Conservation (phyloP, 768 basidiomycete species). For the Leccinum barrowsii region DNA sequence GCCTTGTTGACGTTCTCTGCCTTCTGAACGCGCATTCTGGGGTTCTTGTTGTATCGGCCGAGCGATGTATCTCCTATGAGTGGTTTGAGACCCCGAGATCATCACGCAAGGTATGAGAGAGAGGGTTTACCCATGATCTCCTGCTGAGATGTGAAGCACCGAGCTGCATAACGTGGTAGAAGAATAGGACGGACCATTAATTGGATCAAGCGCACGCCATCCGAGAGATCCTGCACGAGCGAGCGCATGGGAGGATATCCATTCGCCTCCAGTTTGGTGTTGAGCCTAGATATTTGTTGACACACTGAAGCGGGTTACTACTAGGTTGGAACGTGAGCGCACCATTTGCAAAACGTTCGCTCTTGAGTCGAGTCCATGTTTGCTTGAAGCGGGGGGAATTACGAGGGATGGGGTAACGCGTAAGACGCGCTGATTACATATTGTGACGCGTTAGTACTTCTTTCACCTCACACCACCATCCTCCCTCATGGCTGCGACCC, state of each 20-base stretch:
- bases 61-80: slow-evolving; percentile 78
- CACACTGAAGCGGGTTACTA: not conserved
- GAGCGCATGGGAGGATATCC: slow-evolving; percentile 87
- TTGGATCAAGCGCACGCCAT: slow-evolving; percentile 94
- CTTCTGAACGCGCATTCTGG: slow-evolving; percentile 91
- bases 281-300: slow-evolving; percentile 62
- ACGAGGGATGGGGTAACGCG: not conserved
- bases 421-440: slow-evolving; percentile 23
- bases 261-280: slow-evolving; percentile 86
- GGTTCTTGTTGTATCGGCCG: slow-evolving; percentile 89
- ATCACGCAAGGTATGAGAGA: slow-evolving; percentile 1
- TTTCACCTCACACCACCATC: slow-evolving; percentile 10
- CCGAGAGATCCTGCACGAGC: slow-evolving; percentile 85
- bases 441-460: slow-evolving; percentile 29
- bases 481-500: slow-evolving; percentile 55
- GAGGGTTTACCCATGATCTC: slow-evolving; percentile 86
- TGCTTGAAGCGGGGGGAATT: not conserved
- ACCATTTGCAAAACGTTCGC: slow-evolving; percentile 93
- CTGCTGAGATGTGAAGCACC: slow-evolving; percentile 38
- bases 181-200: slow-evolving; percentile 62
- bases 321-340: slow-evolving; percentile 2
- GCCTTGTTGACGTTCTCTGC: slow-evolving; percentile 99
- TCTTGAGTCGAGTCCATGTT: slow-evolving; percentile 49
- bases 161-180: not conserved
- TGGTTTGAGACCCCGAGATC: slow-evolving; percentile 6